A percentile compares a stretch with the other conserved stretches of the same genome.
These are phyloP conservation scores for Kazachstania psychrophila DNA, from an alignment of 805 yeast genomes.

Conservation along the genomic window DNA sequence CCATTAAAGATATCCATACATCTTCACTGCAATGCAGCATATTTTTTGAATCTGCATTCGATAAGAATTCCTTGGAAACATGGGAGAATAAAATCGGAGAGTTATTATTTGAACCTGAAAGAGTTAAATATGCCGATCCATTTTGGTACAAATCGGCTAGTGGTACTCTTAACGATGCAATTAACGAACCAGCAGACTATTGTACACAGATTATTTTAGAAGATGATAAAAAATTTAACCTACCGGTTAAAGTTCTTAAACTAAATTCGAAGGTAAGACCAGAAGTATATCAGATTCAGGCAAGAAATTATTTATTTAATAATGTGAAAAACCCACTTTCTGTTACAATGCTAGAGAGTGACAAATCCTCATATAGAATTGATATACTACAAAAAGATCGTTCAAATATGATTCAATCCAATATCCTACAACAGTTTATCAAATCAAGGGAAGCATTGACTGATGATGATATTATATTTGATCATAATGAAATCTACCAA, in stretches of 20 bases:
- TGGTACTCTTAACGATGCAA: not conserved
- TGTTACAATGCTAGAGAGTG: constrained; percentile 18
- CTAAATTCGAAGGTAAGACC: constrained; percentile 21
- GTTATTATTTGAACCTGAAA: constrained; percentile 14
- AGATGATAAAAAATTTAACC: constrained; percentile 3
- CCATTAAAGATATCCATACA: constrained; percentile 11
- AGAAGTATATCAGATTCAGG: constrained; percentile 27
- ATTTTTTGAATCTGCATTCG: constrained; percentile 14
- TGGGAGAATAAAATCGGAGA: constrained; percentile 16
- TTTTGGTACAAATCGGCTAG: constrained; percentile 11
- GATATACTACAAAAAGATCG: constrained; percentile 7
- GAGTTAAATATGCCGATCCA: constrained; percentile 15
- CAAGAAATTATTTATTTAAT: constrained; percentile 19
- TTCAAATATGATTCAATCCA: constrained; percentile 19
- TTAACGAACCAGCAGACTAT: not conserved
- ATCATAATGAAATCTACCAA: constrained; percentile 14
- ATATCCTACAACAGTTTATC: constrained; percentile 11
- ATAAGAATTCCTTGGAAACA: constrained; percentile 6
- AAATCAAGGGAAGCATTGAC: not conserved
- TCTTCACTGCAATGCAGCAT: constrained; percentile 13
- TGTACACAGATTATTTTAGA: not conserved
- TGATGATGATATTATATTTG: constrained; percentile 10
- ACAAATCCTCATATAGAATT: constrained; percentile 14
- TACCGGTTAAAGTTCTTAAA: constrained; percentile 11
- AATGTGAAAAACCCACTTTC: constrained; percentile 19